Base-by-base conservation (phyloP, 139 green algal species). In the Volvox reticuliferus region DNA sequence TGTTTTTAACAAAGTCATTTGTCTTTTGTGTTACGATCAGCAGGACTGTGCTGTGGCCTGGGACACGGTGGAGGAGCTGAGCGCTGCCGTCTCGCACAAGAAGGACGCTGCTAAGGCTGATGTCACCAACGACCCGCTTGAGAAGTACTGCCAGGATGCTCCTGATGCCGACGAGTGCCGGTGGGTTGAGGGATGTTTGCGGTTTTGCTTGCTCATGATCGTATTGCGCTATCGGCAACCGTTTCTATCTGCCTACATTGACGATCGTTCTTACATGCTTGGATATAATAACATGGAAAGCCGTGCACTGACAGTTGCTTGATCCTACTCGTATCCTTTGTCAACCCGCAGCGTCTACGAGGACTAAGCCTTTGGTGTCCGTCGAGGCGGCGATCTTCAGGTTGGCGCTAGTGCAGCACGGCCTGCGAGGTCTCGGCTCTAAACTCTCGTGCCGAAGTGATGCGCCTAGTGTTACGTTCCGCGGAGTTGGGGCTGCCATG, bases 121-220 rank as follows among this genome's bases (percentile, higher is more conserved):
- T 37, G 0, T 33, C 12, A 33, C 24, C 62, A 28, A 16, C 17
- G 79, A 88, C 79, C 91, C 91, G 32, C 88, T 93, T 12, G 91
- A 93, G 87, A 33, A 83, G 82, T 93, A 82, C 88, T 93, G 91
- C 88, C 73, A 93, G 91, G 77, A 76, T 69, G 73, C 88, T 86
- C 87, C 88, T 0, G 82, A 91, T n/a, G 91, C 91, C 18, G 91
- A 93, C 50, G 91, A 93, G 91, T 93, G 91, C 91, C 86, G 91
- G 87, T 85, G 76, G 32, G 86, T 82, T 44, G 13, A 1, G 65
- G 24, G 65, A 16, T 30, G 33, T 30, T 61, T 55, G 32, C 76
- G 17, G n/a, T 2, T n/a, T 18, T n/a, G 17, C 9, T 44, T 35
- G 73, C 21, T 13, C 26, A 44, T 35, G 17, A 36, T 32, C 20